Base-by-base conservation (phyloP, 2,329 filamentous ascomycete species). In the Pseudogymnoascus sp. region DNA sequence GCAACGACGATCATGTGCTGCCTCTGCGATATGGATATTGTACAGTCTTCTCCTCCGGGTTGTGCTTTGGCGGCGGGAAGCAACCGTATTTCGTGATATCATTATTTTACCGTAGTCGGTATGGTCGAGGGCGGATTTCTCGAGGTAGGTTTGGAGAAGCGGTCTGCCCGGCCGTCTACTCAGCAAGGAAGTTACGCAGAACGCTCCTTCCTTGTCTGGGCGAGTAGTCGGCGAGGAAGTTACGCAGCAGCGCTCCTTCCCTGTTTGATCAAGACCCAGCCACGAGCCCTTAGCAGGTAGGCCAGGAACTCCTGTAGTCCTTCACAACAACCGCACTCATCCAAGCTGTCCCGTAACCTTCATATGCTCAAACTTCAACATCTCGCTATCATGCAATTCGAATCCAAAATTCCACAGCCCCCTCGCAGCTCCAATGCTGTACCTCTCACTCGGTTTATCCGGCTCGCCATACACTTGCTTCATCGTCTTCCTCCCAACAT, bases 401-500 rank as follows among this genome's bases (percentile, higher is more conserved):
- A 66, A 66, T n/a, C 29, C 64, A 61, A 66, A 66, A 63, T 66
- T 66, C 65, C 65, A 66, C 13, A 65, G 17, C 10, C 40, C 35
- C 5, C 56, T 37, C 10, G 65, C 65, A 42, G 46, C 46, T n/a
- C 61, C 50, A 31, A 62, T 60, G 35, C 50, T 37, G 4, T 59
- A 31, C 26, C 33, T 53, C 29, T 44, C 33, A 2, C 50, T 59
- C 9, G 50, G 50, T 5, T 56, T 56, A 56, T 56, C 50, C 2
- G 50, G 50, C 17, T 50, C 40, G 13, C 64, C 64, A 29, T 62
- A 66, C 7, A 62, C 64, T 21, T 63, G 40, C 46, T 64, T 66
- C 56, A 64, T 67, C 10, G 65, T 66, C 38, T 66, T 53, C 31
- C 71, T 64, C 3, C 75, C 75, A 7, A 75, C 71, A 59, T 77